Percentiles rank a stretch among this genome's conserved stretches.
Evolutionary conservation across 2,329 filamentous ascomycete genomes (phyloP).

Genomic region (Leptographium wingfieldii): DNA sequence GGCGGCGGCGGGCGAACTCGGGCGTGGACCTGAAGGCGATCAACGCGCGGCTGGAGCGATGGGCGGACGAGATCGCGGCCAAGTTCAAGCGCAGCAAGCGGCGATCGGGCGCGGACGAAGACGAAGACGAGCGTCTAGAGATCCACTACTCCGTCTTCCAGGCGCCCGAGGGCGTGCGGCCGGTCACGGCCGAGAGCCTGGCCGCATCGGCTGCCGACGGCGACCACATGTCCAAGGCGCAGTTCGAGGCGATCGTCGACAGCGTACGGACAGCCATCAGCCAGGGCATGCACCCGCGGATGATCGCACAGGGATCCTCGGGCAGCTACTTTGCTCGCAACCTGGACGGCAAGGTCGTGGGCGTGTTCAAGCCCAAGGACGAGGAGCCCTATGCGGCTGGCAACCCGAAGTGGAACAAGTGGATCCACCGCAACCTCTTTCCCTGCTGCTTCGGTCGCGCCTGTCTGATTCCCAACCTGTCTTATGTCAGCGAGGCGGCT

Average conservation of each 20-base stretch:
- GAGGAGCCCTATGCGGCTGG: constrained; percentile 95
- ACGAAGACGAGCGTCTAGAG: constrained; percentile 67
- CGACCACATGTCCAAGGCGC: constrained; percentile 52
- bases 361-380: constrained; percentile 98
- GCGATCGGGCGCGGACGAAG: constrained; percentile 21
- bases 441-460: constrained; percentile 94
- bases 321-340: constrained; percentile 97
- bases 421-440: constrained; percentile 95
- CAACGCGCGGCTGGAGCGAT: constrained; percentile 85
- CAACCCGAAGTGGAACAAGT: constrained; percentile 99
- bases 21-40: constrained; percentile 97
- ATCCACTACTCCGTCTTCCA: constrained; percentile 98
- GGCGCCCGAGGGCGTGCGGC: constrained; percentile 73
- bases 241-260: constrained; percentile 83
- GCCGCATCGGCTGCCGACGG: constrained; percentile 25
- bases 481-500: constrained; percentile 94
- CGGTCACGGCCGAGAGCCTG: constrained; percentile 63
- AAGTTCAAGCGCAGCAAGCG: constrained; percentile 86
- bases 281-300: constrained; percentile 79
- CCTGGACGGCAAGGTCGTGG: constrained; percentile 82
- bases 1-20: constrained; percentile 50
- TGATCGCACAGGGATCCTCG: constrained; percentile 95
- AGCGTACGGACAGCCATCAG: constrained; percentile 85
- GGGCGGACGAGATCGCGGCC: constrained; percentile 95
- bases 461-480: constrained; percentile 92